Conservation (phyloP, 2,329 filamentous ascomycete species). For the Zelopaecilomyces penicillatus region DNA sequence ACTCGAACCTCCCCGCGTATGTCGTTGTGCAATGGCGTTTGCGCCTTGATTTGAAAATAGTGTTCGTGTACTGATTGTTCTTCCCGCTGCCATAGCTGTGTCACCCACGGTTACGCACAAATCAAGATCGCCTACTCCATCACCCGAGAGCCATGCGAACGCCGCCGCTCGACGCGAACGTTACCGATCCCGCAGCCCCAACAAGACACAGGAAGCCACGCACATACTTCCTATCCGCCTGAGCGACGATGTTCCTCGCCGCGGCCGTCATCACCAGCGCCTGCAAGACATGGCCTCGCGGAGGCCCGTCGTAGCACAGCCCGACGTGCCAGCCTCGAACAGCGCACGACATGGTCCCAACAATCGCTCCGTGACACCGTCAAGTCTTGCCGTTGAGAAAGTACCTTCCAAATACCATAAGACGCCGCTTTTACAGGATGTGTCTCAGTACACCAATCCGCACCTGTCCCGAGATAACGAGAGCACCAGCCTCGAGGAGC, state of each 20-base stretch:
- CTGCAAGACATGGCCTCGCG: constrained; percentile 30
- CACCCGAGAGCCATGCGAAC: constrained; percentile 43
- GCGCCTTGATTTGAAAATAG: constrained; percentile 3
- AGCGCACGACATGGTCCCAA: constrained; percentile 20
- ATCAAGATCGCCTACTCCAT: constrained; percentile 48
- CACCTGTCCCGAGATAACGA: constrained; percentile 52
- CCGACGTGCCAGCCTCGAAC: constrained; percentile 21
- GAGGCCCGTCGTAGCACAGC: constrained; percentile 44
- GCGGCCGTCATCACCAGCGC: constrained; percentile 25
- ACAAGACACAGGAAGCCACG: constrained; percentile 20
- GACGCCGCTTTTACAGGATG: constrained; percentile 53
- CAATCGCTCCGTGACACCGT: constrained; percentile 25
- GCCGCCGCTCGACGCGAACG: constrained; percentile 38
- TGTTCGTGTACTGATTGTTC: constrained; percentile 20
- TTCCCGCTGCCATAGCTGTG: constrained; percentile 20
- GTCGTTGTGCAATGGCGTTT: constrained; percentile 25
- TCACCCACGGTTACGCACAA: constrained; percentile 23
- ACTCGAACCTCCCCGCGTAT: constrained; percentile 50
- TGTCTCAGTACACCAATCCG: constrained; percentile 57
- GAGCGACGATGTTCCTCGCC: constrained; percentile 35
- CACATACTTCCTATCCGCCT: constrained; percentile 35
- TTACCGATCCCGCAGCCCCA: constrained; percentile 49
- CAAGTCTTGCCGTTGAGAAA: constrained; percentile 21
- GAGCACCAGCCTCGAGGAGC: constrained; percentile 64
- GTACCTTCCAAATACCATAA: constrained; percentile 25